Base-by-base conservation (phyloP, 225 moss, liverwort and hornwort species). In the Neckera pumila region DNA sequence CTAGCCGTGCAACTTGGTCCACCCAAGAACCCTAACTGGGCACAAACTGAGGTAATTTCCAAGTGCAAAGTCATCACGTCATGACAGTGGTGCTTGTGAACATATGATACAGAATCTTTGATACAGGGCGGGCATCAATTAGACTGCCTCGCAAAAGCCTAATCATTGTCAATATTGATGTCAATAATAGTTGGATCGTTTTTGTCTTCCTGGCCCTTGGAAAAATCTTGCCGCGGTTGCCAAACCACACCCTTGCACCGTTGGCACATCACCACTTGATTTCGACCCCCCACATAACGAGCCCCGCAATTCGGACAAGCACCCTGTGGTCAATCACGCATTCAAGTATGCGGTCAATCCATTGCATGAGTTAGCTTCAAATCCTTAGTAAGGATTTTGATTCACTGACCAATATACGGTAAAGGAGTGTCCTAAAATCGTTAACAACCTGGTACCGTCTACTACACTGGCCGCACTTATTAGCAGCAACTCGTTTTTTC, bases 141-240 rank as follows among this genome's bases (percentile, higher is more conserved):
- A 90, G 49, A 83, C 79, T 83, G 82, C 84, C 79, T 62, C 59
- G 79, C 42, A 74, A 84, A 83, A 20, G 67, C 76, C 88, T 95
- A 99, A 49, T 96, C 90, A 9, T 96, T 91, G 87, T 99, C 95
- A 79, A 99, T 94, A 76, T 99, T 93, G 75, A 98, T 95, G 89
- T 98, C 98, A 89, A 98, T 98, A 83, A 99, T 99, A 31, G 89
- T 92, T 82, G 99, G 97, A 69, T 96, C 96, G 25, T 87, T 86
- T 33, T 93, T 90, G 81, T 90, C 89, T 86, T 97, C 94, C 90
- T 89, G 95, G 85, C 96, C 94, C 91, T 95, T 99, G 23, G 99
- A 99, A 83, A 99, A 97, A 83, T 99, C 99, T 92, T 95, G 94
- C 87, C 99, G 91, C 45, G 99, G 99, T 90, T 99, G 99, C 99